Conservation (phyloP, 495 filamentous ascomycete genomes). For the Neurospora sp. region DNA sequence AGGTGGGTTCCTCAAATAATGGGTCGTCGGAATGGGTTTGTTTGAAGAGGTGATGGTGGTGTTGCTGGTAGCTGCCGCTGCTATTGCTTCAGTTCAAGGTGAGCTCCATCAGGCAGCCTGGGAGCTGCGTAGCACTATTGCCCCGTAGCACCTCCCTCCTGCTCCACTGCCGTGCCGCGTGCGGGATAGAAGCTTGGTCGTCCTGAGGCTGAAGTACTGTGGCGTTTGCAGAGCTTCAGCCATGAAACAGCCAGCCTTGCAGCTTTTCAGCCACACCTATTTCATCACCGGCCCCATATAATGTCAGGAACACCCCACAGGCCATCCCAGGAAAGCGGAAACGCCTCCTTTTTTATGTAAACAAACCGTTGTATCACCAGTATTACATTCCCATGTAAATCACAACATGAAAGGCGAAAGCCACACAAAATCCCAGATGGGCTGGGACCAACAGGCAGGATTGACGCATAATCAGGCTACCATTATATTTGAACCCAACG, state of each 20-base stretch:
- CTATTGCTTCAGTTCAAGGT: not conserved
- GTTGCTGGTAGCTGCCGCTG: not conserved
- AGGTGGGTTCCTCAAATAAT: not conserved
- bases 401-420: not conserved
- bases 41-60: constrained; percentile 3
- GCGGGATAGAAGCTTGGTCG: not conserved
- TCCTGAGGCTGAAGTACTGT: not conserved
- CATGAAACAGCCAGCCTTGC: not conserved
- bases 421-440: not conserved
- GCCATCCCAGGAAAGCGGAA: not conserved
- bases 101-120: constrained; percentile 3
- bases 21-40: constrained; percentile 1
- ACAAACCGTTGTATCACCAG: not conserved
- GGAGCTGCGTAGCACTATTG: constrained; percentile 2
- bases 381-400: not conserved
- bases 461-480: not conserved
- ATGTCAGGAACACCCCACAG: not conserved
- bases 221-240: not conserved
- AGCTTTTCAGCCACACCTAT: not conserved
- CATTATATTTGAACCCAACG: not conserved
- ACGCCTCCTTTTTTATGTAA: not conserved
- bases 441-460: not conserved
- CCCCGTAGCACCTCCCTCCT: not conserved
- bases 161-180: not conserved
- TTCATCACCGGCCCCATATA: not conserved